Evolutionary conservation across 202 grass and related monocot genomes (phyloP).

Genomic region (Zoysia matrella): DNA sequence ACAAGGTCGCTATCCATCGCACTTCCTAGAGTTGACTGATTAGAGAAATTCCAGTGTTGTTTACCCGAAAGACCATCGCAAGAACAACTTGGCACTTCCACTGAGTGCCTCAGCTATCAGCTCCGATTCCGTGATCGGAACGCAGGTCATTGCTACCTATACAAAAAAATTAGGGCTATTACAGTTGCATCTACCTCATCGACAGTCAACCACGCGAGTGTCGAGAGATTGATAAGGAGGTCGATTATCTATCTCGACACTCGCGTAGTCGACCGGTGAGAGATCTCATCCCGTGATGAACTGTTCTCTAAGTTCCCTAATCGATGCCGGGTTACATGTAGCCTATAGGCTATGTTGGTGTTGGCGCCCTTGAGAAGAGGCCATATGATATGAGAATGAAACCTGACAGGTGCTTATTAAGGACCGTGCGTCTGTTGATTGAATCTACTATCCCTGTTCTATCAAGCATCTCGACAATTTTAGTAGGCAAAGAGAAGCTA

Average conservation of each 20-base stretch:
- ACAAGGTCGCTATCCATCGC: background rate
- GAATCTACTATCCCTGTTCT: background rate
- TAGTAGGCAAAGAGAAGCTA: slow-evolving; percentile 11
- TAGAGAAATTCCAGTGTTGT: background rate
- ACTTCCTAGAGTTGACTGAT: background rate
- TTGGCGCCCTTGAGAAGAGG: background rate
- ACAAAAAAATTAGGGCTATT: background rate
- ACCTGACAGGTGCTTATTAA: background rate
- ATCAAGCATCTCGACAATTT: background rate
- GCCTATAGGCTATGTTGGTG: background rate
- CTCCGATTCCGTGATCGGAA: background rate
- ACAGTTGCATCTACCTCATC: no score
- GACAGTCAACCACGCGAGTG: no score
- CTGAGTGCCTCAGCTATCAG: background rate
- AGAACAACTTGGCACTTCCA: slow-evolving; percentile 4
- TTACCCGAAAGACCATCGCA: background rate
- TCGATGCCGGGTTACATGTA: background rate
- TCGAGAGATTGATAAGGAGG: no score
- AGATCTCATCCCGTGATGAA: no score
- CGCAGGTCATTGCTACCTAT: background rate
- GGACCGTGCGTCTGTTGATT: background rate
- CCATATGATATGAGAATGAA: background rate
- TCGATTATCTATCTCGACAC: no score
- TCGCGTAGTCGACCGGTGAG: no score
- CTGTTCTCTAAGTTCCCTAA: no score